A percentile compares a stretch with the other conserved stretches of the same genome.
These are phyloP conservation scores for Phytophthora aleatoria DNA, from an alignment of 352 stramenopile species.

Conservation along the genomic window DNA sequence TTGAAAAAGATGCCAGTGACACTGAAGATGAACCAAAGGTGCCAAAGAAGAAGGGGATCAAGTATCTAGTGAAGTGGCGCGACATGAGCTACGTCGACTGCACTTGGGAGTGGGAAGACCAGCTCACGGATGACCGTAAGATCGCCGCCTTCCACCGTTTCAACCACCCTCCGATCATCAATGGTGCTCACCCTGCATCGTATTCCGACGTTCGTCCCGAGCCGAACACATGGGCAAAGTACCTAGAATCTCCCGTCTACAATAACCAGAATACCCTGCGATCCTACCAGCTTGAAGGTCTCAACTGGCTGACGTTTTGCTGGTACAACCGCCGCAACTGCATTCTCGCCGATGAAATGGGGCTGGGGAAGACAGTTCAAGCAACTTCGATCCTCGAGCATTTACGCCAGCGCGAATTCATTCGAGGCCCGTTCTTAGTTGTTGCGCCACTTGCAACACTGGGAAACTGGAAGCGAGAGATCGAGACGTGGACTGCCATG, in stretches of 20 bases:
- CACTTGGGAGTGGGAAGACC: conserved; percentile 90
- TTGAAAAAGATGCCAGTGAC: conserved; percentile 49
- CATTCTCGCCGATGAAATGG: conserved; percentile 90
- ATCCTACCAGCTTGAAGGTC: conserved; percentile 98
- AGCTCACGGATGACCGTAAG: conserved; percentile 90
- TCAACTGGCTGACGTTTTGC: conserved; percentile 98
- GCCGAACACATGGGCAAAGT: conserved; percentile 86
- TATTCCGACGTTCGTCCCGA: conserved; percentile 84
- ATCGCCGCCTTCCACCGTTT: conserved; percentile 87
- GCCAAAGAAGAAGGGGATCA: conserved; percentile 82
- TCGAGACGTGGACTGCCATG: conserved; percentile 98
- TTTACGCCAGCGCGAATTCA: conserved; percentile 91
- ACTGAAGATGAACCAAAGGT: conserved; percentile 47
- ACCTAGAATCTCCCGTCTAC: conserved; percentile 88
- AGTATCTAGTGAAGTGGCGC: conserved; percentile 93
- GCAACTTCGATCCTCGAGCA: conserved; percentile 95
- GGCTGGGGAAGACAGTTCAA: conserved; percentile 92
- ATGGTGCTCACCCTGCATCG: conserved; percentile 81
- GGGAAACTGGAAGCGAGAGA: conserved; percentile 99
- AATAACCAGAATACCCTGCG: conserved; percentile 95
- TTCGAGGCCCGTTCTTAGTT: conserved; percentile 97
- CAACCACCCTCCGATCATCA: conserved; percentile 86
- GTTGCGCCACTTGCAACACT: conserved; percentile 98
- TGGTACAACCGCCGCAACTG: conserved; percentile 97
- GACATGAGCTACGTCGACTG: conserved; percentile 91